Evolutionary conservation across 1,284 basidiomycete species (phyloP).

Genomic region (Pterula multifida): DNA sequence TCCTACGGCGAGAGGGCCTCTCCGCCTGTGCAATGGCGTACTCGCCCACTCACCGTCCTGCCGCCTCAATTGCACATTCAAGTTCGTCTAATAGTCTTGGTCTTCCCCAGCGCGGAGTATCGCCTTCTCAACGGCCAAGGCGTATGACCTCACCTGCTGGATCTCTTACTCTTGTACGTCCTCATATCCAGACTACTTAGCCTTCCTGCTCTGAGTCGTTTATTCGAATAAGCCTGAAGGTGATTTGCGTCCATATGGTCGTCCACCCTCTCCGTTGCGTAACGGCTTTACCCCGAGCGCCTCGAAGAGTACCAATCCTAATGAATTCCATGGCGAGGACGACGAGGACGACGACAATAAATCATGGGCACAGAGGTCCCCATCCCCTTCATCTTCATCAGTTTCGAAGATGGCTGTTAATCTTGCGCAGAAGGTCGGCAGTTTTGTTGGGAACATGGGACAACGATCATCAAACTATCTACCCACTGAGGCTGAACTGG

Average conservation of each 20-base stretch:
- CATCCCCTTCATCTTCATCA: conserved; percentile 54
- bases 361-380: conserved; percentile 35
- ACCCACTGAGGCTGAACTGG: conserved; percentile 63
- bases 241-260: conserved; percentile 16
- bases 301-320: conserved; percentile 27
- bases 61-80: conserved; percentile 16
- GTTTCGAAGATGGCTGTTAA: conserved; percentile 59
- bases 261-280: conserved; percentile 26
- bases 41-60: conserved; percentile 17
- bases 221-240: conserved; percentile 20
- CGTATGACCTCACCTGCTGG: conserved; percentile 23
- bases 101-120: conserved; percentile 13
- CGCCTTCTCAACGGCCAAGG: conserved; percentile 15
- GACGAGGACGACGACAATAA: conserved; percentile 32
- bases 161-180: conserved; percentile 22
- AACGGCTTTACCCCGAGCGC: conserved; percentile 19
- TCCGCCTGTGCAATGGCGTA: conserved; percentile 14
- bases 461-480: conserved; percentile 31
- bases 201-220: background rate
- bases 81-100: conserved; percentile 14
- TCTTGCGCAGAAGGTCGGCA: conserved; percentile 57
- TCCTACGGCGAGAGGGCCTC: background rate
- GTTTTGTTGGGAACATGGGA: conserved; percentile 39
- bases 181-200: background rate
- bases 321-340: conserved; percentile 33